These are phyloP conservation scores for Hypoxylon fuscum DNA, from an alignment of 495 filamentous ascomycete genomes.

Conservation along the genomic window DNA sequence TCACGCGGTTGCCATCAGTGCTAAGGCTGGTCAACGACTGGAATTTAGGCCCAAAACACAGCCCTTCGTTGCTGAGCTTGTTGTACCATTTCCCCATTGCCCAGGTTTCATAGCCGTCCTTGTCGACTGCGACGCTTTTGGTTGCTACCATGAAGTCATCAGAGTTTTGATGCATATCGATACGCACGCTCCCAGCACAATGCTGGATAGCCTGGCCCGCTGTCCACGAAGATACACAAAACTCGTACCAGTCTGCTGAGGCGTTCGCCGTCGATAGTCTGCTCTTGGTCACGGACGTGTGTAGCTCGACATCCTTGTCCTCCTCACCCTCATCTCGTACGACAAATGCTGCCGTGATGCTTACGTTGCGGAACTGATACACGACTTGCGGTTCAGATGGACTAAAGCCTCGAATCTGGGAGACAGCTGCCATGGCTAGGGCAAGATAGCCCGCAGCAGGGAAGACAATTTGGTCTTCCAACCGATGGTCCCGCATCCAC, in stretches of 20 bases:
- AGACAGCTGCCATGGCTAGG: slow-evolving; percentile 59
- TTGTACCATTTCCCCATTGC: slow-evolving; percentile 19
- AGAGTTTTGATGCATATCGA: not conserved
- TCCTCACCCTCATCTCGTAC: slow-evolving; percentile 7
- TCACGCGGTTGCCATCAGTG: slow-evolving; percentile 1
- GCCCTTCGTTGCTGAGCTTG: slow-evolving; percentile 15
- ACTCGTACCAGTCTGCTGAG: slow-evolving; percentile 38
- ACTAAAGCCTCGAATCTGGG: slow-evolving; percentile 48
- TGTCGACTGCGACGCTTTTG: not conserved
- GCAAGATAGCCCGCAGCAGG: slow-evolving; percentile 63
- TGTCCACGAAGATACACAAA: slow-evolving; percentile 37
- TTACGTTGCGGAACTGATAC: slow-evolving; percentile 9
- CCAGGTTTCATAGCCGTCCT: slow-evolving; percentile 6
- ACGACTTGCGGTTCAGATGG: too few relatives aligned
- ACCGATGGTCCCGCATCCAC: slow-evolving; percentile 59
- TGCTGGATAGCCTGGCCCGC: slow-evolving; percentile 29
- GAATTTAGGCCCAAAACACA: slow-evolving; percentile 23
- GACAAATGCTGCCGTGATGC: slow-evolving; percentile 11
- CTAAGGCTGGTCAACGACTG: slow-evolving; percentile 10
- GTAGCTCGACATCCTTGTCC: slow-evolving; percentile 20
- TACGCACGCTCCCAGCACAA: slow-evolving; percentile 28
- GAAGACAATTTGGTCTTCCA: slow-evolving; percentile 55
- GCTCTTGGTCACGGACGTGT: slow-evolving; percentile 24
- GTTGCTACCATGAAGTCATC: not conserved
- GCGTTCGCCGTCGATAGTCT: slow-evolving; percentile 21